Evolutionary conservation across 768 basidiomycete genomes (phyloP), one percentile per base, ranked within the genome.

Genomic region (Boletus pseudo-olivaceus): DNA sequence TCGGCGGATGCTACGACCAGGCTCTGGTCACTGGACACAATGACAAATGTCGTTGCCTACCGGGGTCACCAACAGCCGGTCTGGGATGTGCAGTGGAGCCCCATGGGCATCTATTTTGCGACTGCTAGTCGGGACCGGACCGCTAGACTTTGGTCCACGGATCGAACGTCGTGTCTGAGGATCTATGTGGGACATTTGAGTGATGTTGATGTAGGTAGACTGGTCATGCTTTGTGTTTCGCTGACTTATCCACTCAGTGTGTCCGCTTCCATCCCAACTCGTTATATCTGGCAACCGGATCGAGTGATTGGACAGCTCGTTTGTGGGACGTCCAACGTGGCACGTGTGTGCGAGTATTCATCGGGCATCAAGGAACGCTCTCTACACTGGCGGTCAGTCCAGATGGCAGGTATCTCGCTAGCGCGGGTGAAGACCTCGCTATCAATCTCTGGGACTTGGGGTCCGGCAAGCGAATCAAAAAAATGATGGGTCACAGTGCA

Each of bases 81-180:
- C 1, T 99, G 97, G 97, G 97, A 98, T 62, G 94, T 96, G 12
- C 88, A 98, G 67, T 99, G 97, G 97, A 95, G 92, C 64, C 96
- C 97, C 10, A 86, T 93, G 78, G 95, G 97, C 5, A 84, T 95
- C n/a, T 98, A 99, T 73, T 99, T 99, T 70, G 96, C 97, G 7
- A 96, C 91, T 17, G 95, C 84, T 17, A 95, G 94, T 62, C 77
- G 97, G 49, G 97, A 99, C 71, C 77, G 92, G 55, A 97, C 97
- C 5, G 97, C 97, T 0, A 79, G 95, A 65, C 78, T 99, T 47
- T 99, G 97, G 97, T 93, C 90, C 19, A 95, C 95, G 1, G 97
- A 99, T 66, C 78, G 93, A 54, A 84, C 84, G 10, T 84, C 86
- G 7, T 89, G 93, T 54, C 67, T 98, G 51, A 76, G 97, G 57